A percentile compares a stretch with the other conserved stretches of the same genome.
These are phyloP conservation scores for Ustilago vetiveriae DNA, from an alignment of 1,284 basidiomycete genomes.

Conservation along the genomic window DNA sequence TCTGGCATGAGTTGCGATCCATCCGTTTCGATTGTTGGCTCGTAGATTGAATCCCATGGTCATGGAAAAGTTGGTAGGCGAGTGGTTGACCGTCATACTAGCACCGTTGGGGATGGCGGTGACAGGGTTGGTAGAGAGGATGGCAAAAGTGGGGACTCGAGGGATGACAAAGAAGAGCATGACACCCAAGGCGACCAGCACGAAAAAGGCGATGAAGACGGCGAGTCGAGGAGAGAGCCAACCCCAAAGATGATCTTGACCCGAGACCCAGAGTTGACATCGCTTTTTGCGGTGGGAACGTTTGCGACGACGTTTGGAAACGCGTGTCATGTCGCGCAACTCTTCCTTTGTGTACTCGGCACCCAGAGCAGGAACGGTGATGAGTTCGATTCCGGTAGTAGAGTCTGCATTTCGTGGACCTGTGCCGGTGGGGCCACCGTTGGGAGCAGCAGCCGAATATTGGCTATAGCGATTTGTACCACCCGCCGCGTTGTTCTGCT, in stretches of 20 bases:
- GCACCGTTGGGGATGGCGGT: conserved; percentile 51
- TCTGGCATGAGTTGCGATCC: conserved; percentile 37
- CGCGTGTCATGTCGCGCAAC: conserved; percentile 45
- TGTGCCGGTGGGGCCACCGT: conserved; percentile 23
- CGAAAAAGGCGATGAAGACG: conserved; percentile 53
- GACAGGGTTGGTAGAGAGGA: conserved; percentile 46
- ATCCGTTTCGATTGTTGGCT: conserved; percentile 46
- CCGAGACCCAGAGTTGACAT: conserved; percentile 45
- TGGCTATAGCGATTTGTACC: conserved; percentile 12
- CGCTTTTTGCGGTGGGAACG: conserved; percentile 20
- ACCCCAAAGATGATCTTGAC: conserved; percentile 53
- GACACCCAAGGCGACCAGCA: conserved; percentile 35
- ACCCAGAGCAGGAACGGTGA: conserved; percentile 63
- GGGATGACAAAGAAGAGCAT: conserved; percentile 61
- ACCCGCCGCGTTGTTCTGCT: not conserved
- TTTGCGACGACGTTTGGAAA: conserved; percentile 31
- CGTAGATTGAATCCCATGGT: conserved; percentile 57
- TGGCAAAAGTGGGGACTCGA: conserved; percentile 54
- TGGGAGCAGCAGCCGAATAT: not conserved
- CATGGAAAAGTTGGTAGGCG: conserved; percentile 57
- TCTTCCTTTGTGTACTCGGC: conserved; percentile 59
- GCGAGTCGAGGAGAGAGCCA: conserved; percentile 49
- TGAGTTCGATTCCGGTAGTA: conserved; percentile 56
- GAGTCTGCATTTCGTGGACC: conserved; percentile 40
- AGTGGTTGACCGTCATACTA: conserved; percentile 44